Conservation (phyloP, 768 basidiomycete genomes). For the Auricularia cornea region DNA sequence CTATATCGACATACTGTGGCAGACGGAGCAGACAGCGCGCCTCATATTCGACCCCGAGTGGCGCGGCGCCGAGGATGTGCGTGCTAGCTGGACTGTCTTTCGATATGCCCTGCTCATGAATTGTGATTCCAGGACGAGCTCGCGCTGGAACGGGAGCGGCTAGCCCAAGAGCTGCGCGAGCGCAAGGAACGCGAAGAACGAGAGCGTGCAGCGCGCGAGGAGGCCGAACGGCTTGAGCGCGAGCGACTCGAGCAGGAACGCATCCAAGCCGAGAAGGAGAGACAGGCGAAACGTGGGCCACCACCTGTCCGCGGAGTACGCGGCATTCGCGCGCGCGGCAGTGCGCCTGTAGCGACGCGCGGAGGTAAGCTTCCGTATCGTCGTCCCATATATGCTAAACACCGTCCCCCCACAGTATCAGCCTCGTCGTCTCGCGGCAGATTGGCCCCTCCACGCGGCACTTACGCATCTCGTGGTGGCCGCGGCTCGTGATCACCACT, state of each 20-base stretch:
- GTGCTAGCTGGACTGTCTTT: constrained; percentile 18
- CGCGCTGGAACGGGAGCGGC: constrained; percentile 37
- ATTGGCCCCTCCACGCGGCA: too few species aligned
- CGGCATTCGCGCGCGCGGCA: not conserved
- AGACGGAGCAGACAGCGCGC: constrained; percentile 58
- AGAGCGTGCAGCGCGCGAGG: constrained; percentile 44
- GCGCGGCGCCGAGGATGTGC: constrained; percentile 64
- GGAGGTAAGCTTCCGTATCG: too few species aligned
- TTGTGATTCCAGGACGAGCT: constrained; percentile 47
- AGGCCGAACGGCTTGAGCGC: constrained; percentile 34
- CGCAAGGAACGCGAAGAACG: constrained; percentile 28
- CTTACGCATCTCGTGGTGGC: too few species aligned
- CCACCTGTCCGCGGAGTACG: not conserved
- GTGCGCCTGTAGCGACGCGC: too few species aligned
- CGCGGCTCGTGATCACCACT: too few species aligned
- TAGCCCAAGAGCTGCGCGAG: constrained; percentile 36
- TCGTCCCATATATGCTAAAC: too few species aligned
- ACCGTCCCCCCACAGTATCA: too few species aligned
- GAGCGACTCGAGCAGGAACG: constrained; percentile 20
- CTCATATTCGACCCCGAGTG: constrained; percentile 71
- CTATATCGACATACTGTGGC: constrained; percentile 60
- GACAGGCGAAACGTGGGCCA: not conserved
- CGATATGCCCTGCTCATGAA: not conserved
- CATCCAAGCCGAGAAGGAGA: not conserved
- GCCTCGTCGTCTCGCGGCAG: too few species aligned